Evolutionary conservation across 169 alveolate genomes (phyloP), one percentile per base, ranked within the genome.

Genomic region (Plasmodium inui): DNA sequence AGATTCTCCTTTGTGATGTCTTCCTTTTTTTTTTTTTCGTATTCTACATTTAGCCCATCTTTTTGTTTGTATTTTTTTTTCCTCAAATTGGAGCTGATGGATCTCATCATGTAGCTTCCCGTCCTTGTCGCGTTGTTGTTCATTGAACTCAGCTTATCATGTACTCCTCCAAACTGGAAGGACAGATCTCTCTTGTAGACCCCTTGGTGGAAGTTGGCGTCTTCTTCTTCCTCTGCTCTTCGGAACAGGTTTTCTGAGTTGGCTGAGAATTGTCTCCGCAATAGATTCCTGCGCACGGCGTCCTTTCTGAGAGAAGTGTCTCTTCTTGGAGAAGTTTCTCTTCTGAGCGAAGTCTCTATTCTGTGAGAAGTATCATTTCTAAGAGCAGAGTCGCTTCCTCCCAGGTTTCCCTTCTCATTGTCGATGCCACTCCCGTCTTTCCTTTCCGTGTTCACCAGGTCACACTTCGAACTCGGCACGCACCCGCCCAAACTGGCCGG

Each of bases 1-100:
- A 89, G 46, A 79, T 89, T 89, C 17, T 89, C 94, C 50, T 89
- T 89, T 34, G 94, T 89, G 34, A 89, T 28, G 76, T 89, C 94
- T 89, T 89, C 94, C 67, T 89, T 89, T 78, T 89, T 88, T 46
- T 88, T 89, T 39, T 89, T 89, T 37, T 89, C 94, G 71, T 79
- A 89, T 26, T 89, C 89, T 79, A 89, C 46, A 39, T 79, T 78
- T 79, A 71, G 46, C 10, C 39, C 82, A 67, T 78, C 89, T 79
- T 37, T 89, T 10, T 78, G 44, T 26, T 89, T 89, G 26, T 70
- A 57, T 53, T 55, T 82, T 32, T 78, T 89, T 89, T 67, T 89
- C 26, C 89, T 78, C 34, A 89, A 79, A 89, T 79, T 67, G 32
- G 94, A 89, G 22, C 94, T 89, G 50, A 79, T 79, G n/a, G 94